phyloP scores from a whole-genome alignment of 106 monocot species.

The Dendrobium chrysotoxum region DNA sequence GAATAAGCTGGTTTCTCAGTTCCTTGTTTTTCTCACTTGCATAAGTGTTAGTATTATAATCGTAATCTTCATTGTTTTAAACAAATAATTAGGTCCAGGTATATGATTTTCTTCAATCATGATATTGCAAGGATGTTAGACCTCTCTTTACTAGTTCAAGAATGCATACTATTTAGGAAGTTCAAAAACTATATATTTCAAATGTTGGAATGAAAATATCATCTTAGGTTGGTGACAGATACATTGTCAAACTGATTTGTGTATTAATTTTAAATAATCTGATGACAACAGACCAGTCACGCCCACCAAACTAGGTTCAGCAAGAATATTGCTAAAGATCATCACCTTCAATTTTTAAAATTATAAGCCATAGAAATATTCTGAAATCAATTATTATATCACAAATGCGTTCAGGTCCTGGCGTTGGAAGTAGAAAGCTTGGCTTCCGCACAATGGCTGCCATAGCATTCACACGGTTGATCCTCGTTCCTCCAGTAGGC shows the following conservation, averaged over 20 bases:
- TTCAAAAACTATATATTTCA: too few species aligned
- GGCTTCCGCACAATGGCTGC: conserved; percentile 68
- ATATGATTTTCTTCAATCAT: too few species aligned
- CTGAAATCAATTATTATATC: background rate
- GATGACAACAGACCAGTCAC: background rate
- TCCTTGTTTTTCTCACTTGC: too few species aligned
- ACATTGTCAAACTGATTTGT: background rate
- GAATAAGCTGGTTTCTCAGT: too few species aligned
- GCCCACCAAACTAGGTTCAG: background rate
- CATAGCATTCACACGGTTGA: conserved; percentile 65
- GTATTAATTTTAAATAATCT: background rate
- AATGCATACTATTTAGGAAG: too few species aligned
- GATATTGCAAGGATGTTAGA: too few species aligned
- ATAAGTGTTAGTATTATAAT: too few species aligned
- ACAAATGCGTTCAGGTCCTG: conserved; percentile 50
- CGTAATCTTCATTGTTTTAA: too few species aligned
- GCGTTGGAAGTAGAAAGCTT: conserved; percentile 70
- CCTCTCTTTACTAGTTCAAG: too few species aligned
- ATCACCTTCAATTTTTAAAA: background rate
- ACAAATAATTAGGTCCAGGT: too few species aligned
- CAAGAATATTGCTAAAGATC: background rate
- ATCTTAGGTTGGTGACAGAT: background rate
- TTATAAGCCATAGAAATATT: background rate
- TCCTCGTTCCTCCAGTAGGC: conserved; percentile 71
- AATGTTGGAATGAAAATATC: background rate